Conservation (phyloP, 352 stramenopile genomes). For the Phytophthora macrochlamydospora region DNA sequence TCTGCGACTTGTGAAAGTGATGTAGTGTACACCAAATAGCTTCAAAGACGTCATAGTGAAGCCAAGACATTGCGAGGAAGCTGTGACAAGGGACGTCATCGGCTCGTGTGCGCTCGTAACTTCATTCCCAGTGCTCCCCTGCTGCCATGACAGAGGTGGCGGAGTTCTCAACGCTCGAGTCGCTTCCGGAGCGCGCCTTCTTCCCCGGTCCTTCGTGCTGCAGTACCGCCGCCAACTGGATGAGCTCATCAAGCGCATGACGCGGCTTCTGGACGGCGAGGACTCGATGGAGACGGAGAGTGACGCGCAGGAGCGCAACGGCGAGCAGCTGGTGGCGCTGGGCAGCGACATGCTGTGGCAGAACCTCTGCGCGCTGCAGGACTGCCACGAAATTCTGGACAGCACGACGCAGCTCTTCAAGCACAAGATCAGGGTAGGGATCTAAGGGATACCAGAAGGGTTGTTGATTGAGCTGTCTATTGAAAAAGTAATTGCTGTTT, state of each 20-base stretch:
- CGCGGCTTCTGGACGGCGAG: conserved; percentile 62
- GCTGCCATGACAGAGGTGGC: not conserved
- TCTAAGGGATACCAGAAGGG: not conserved
- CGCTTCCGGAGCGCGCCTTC: conserved; percentile 55
- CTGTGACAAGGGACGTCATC: not conserved
- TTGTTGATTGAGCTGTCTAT: not conserved
- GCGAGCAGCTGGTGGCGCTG: conserved; percentile 42
- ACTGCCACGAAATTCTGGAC: conserved; percentile 51
- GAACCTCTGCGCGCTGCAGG: conserved; percentile 62
- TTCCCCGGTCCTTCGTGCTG: conserved; percentile 62
- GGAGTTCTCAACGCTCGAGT: conserved; percentile 37
- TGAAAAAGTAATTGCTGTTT: not conserved
- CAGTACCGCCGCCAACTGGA: conserved; percentile 65
- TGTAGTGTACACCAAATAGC: not conserved
- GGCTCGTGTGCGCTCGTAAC: not conserved
- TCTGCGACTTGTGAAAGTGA: not conserved
- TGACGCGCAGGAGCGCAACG: conserved; percentile 43
- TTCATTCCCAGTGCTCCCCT: not conserved
- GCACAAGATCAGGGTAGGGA: conserved; percentile 58
- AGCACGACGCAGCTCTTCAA: conserved; percentile 49
- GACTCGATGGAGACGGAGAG: conserved; percentile 60
- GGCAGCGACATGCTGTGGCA: conserved; percentile 66
- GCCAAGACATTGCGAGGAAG: not conserved
- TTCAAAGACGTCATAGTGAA: not conserved
- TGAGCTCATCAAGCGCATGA: conserved; percentile 62